Evolutionary conservation across 805 yeast genomes (phyloP), one percentile per base, ranked within the genome.

Genomic region (Yarrowia sp.): DNA sequence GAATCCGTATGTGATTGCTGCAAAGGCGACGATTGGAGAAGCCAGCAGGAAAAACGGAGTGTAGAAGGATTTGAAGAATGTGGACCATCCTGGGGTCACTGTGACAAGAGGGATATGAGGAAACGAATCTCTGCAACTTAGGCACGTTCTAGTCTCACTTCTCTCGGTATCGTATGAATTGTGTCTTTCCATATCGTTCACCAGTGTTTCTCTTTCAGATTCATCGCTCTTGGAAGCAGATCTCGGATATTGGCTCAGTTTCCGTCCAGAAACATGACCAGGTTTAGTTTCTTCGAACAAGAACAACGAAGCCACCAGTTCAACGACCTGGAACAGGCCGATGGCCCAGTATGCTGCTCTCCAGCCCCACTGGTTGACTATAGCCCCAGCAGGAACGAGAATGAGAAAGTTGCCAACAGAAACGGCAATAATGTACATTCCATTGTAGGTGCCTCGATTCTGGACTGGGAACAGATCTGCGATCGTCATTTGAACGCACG

Each of bases 381-480:
- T 70, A 13, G 67, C 64, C n/a, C 74, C 74, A 6, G 74, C 74
- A 30, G 73, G 70, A 12, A 72, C 70, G 17, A 68, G 69, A 36
- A 71, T 71, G 56, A 73, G 60, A 52, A 69, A 71, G 40, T 73
- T 70, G 13, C 74, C 74, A 15, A 72, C 46, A 12, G 71, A 71
- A 40, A 71, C 71, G 12, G 72, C 71, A 38, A 73, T 70, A 36
- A 73, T 52, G 58, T 71, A 73, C 36, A 73, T 69, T 9, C 72
- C 71, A 14, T 71, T 69, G 71, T 69, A 69, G 12, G 72, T 63
- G n/a, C 74, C 74, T 34, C 74, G 43, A 17, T 69, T 71, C 38
- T 73, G 74, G n/a, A 73, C 71, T 30, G 68, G 72, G 47, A 72
- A 72, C 65, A 72, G 33, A 64, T 72, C 74, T n/a, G 70, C 70